Evolutionary conservation across 1,284 basidiomycete genomes (phyloP), one percentile per base, ranked within the genome.

Genomic region (Cryptococcus wingfieldii): DNA sequence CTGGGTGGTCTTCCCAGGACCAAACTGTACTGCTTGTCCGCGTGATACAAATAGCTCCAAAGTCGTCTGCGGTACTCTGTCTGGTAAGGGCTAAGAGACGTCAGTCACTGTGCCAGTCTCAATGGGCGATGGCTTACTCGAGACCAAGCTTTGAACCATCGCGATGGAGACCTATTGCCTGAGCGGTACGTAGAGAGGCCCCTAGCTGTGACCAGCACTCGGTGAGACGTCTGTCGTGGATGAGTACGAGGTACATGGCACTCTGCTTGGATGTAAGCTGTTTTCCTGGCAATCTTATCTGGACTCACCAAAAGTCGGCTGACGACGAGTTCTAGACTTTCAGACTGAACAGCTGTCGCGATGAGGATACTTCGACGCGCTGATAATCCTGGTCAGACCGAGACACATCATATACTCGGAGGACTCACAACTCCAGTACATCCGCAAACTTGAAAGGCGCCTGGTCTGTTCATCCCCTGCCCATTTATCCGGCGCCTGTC

Each of bases 151-250:
- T 86, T n/a, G 86, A 83, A 13, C 90, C 90, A 72, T 97, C 93
- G 53, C 94, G 83, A 75, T 97, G 93, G 38, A 97, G 78, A 16
- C 93, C 94, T 41, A 97, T 84, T 1, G 93, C 93, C 71, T 96
- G 93, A 12, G 93, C 94, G 14, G 92, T 96, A 52, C 93, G 81
- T 18, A 97, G 86, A 41, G 91, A 91, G 1, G 90, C 91, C 47
- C 93, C 93, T 12, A 97, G 80, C 68, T 94, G 89, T 69, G 89
- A 92, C 92, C 94, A 97, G 69, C 90, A 93, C 77, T 96, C 93
- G 5, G 75, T 78, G 31, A 77, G 53, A 31, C 77, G 71, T 13
- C 77, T 67, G 59, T 78, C 77, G 52, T 78, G 77, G 25, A 78
- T 74, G 50, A 94, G 86, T 2, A 91, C 91, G 52, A 96, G 80